Base-by-base conservation (phyloP, 176 grass and related monocot species). In the Aegilops sharonensis region DNA sequence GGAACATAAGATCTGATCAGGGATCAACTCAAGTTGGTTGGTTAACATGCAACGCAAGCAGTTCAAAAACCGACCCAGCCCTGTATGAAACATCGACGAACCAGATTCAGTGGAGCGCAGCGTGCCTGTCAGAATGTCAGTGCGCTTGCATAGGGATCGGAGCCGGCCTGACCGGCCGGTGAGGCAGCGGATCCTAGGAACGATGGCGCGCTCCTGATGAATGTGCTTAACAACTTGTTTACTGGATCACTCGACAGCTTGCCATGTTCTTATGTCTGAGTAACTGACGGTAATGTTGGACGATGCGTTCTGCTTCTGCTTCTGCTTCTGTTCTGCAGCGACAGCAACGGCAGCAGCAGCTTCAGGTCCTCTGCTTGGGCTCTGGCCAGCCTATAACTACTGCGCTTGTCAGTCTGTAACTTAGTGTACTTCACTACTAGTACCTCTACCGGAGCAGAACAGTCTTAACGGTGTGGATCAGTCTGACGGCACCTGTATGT, bases 81-180 rank as follows among this genome's bases (percentile, higher is more conserved):
- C 14, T 14, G 14, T 35, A 23, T 67, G 34, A 30, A 83, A 59
- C 66, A 83, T 0, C 18, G 47, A 25, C 80, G 65, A 81, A 79
- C 13, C 72, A 79, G 35, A 30, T 65, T 65, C 25, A 65, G 63
- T 5, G 63, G 61, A 11, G n/a, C 61, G n/a, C 61, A 0, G 61
- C 6, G 61, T 13, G 61, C 2, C n/a, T 27, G 23, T 66, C 27
- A 59, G 56, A 59, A 59, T 24, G 75, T 57, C 70, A 43, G 61
- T 76, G 77, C 61, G 42, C 62, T 50, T 25, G 78, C 88, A 70
- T 85, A 1, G 83, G 82, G 88, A 85, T 89, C 69, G 78, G 77
- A 31, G 87, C 12, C 63, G 24, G 87, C 8, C 39, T 40, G 39
- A 40, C 39, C 10, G 42, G 42, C 11, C 42, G 39, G 39, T 43